Conservation (phyloP, 2,329 filamentous ascomycete genomes). For the Xylaria sp. region DNA sequence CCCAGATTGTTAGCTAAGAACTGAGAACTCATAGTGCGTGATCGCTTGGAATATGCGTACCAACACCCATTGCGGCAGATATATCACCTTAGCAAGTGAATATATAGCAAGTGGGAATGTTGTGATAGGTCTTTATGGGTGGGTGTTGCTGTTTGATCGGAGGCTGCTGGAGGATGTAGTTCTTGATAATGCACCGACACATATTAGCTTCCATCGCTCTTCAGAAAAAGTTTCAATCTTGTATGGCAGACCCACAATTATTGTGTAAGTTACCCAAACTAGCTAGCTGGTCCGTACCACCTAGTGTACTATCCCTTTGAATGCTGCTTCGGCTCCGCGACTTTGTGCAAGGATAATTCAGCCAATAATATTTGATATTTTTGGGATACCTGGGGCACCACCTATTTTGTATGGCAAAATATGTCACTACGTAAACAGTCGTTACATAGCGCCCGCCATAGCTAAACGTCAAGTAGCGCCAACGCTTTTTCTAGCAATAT, state of each 20-base stretch:
- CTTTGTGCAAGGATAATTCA: no score
- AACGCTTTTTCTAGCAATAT: no score
- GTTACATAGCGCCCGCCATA: no score
- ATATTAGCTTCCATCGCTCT: background rate
- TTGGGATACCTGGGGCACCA: no score
- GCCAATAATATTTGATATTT: no score
- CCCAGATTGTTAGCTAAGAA: no score
- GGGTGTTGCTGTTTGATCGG: background rate
- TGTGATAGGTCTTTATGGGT: background rate
- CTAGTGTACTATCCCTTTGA: no score
- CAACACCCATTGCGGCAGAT: constrained; percentile 33
- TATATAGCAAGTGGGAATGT: background rate
- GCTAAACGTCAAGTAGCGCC: no score
- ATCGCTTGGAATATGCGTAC: constrained; percentile 3
- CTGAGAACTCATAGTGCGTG: no score
- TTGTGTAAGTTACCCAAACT: constrained; percentile 5
- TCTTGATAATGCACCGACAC: constrained; percentile 6
- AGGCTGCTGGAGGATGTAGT: background rate
- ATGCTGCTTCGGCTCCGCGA: no score
- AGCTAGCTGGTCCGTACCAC: constrained; percentile 8
- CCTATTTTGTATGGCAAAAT: no score
- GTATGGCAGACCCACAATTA: constrained; percentile 14
- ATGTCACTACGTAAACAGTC: no score
- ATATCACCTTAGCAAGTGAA: background rate
- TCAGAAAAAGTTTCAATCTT: constrained; percentile 24